Base-by-base conservation (phyloP, 352 stramenopile species). In the Pythium myriotylum region DNA sequence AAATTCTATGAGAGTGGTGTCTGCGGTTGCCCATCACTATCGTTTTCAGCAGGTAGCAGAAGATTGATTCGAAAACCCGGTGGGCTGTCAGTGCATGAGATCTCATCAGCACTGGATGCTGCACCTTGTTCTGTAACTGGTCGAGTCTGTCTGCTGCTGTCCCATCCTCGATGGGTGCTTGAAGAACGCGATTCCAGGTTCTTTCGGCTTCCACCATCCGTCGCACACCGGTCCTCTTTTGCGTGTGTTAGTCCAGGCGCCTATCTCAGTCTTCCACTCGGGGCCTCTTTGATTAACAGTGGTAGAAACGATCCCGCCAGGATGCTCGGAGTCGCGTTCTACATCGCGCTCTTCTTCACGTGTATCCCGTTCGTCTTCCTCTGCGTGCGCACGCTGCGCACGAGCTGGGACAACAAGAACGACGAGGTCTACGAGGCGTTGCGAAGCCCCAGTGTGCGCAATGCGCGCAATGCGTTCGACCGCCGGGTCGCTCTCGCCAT, bases 331-430 rank as follows among this genome's bases (percentile, higher is more conserved):
- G 22, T 54, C 55, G 20, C 55, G 23, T 63, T 63, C 55, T 63
- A 47, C 43, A 23, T 62, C 42, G 54, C 54, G 33, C 42, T 63
- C 33, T 63, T 63, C 57, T 57, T 65, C 22, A 58, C 57, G 26
- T 59, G 47, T 20, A 39, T 65, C 35, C 57, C 57, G 7, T 65
- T 65, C 50, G 16, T 65, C 14, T 58, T 50, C 17, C 57, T 65
- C 19, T 57, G 57, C 27, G 39, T 58, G 37, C 57, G 57, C 17
- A 33, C 40, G 48, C 37, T 62, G 32, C 53, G 60, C 45, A 46
- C 60, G 22, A 56, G 51, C 22, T 67, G 60, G 60, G 60, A 67
- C 60, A 61, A 60, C 35, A 67, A 67, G 53, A 68, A 62, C 45
- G 52, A 59, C 51, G n/a, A 61, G 13, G 59, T 67, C 20, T 67